Base-by-base conservation (phyloP, 2,329 filamentous ascomycete genomes). In the Penicillium sp. region DNA sequence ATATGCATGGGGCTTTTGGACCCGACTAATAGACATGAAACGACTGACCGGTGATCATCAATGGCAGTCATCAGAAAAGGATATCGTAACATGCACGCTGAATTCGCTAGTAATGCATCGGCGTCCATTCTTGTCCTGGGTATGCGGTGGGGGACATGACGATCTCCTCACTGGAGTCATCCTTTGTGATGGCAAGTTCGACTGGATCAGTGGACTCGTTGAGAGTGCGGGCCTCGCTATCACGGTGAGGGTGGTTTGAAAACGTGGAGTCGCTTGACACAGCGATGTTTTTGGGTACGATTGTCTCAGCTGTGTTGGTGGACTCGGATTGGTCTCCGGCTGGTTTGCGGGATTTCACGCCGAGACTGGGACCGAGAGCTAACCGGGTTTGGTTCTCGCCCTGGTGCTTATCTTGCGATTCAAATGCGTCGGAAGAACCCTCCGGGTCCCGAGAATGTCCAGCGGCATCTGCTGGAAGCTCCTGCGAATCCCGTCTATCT, bases 81-180 rank as follows among this genome's bases (percentile, higher is more conserved):
- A 38, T 46, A 54, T 48, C 28, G 41, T 16, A 27, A 31, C 13
- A 38, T 33, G 25, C 25, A 14, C 27, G 16, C 16, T 18, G 11
- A 31, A 38, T 43, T 48, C 48, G 16, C 46, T 54, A 58, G 20
- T 46, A 54, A 50, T 61, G 48, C 22, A 59, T 51, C 13, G 74
- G 74, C 50, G 62, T 67, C 75, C 75, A 77, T 60, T 77, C 74
- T 65, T 77, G 75, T 9, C 76, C 76, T 1, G 76, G 76, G 59
- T 78, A 78, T 16, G 74, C 67, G 1, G 76, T 78, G n/a, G 74
- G 72, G 5, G 73, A 75, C 75, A 78, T 78, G 22, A 73, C 53
- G 28, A 77, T 71, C 48, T 78, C 74, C 43, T 78, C 76, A 25
- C 72, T 74, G 11, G 68, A 70, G 50, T 74, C 67, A 45, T 75